Evolutionary conservation across 163 green algal species (phyloP), one percentile per base, ranked within the genome.

Genomic region (Scenedesmus sp.): DNA sequence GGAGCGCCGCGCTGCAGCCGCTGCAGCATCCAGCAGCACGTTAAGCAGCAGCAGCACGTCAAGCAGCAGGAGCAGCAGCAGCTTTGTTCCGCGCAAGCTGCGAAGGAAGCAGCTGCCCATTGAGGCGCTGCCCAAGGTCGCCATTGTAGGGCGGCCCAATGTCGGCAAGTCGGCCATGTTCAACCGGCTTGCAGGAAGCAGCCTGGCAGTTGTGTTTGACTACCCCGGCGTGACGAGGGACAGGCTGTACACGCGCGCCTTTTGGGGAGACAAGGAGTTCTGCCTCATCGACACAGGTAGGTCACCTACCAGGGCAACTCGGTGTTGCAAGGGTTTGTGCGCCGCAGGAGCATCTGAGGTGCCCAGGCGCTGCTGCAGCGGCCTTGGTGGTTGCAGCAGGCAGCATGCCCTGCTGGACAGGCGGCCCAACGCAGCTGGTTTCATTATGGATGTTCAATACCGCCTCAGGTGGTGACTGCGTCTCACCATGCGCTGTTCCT

Each of bases 131-230:
- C 70, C 97, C 30, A 93, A 96, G 78, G 93, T 99, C 0, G 97
- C 98, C 9, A 99, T 99, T 61, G 94, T 99, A 49, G 98, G 98
- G 2, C 94, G 98, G 7, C 98, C 98, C 53, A 99, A 99, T 91
- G 98, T 99, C 56, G 94, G 98, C 79, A 99, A 99, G 93, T 97
- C 92, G 10, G 96, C 97, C 6, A 95, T 99, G 85, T 99, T 99
- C 95, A 99, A 99, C 94, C 95, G 98, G 20, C 94, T 99, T 16
- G 95, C 95, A 0, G 98, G 97, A 35, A 93, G 73, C 51, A 93
- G 94, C 30, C 81, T 97, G 76, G 98, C 98, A n/a, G 99, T 99
- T 91, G 98, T 99, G 81, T 98, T 97, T 80, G 98, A 99, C 93
- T 96, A 98, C 91, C 98, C 98, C 0, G 98, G 98, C 7, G 96